Evolutionary conservation across 352 stramenopile species (phyloP).

Genomic region (Phytophthora boehmeriae): DNA sequence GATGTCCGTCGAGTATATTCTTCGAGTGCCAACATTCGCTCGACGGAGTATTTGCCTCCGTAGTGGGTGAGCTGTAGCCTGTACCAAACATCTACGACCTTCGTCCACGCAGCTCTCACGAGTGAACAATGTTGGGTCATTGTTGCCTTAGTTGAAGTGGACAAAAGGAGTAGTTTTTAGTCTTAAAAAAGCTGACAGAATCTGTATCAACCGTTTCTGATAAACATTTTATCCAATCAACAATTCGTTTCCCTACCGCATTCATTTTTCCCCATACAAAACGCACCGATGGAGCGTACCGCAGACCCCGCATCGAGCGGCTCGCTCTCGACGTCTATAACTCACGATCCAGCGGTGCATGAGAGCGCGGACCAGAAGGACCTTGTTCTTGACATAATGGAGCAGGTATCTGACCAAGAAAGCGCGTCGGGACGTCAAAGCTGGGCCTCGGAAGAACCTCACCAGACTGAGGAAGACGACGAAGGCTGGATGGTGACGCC

Average conservation of each 20-base stretch:
- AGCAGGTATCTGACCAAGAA: slow-evolving; percentile 5
- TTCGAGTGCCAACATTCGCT: slow-evolving; percentile 29
- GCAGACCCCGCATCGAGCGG: not conserved
- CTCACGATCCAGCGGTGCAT: slow-evolving; percentile 10
- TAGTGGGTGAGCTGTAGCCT: slow-evolving; percentile 17
- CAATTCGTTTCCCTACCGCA: not conserved
- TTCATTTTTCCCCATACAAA: slow-evolving; percentile 12
- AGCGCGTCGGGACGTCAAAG: slow-evolving; percentile 8
- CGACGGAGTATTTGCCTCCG: slow-evolving; percentile 28
- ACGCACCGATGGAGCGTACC: slow-evolving; percentile 15
- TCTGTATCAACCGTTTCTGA: no score
- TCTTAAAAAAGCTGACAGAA: no score
- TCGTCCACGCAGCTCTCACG: not conserved
- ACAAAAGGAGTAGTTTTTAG: no score
- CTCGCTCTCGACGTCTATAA: slow-evolving; percentile 19
- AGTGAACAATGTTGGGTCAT: no score
- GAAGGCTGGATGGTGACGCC: slow-evolving; percentile 42
- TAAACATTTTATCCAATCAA: slow-evolving; percentile 16
- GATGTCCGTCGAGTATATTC: slow-evolving; percentile 24
- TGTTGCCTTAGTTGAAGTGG: no score
- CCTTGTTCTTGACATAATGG: not conserved
- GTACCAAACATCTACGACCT: slow-evolving; percentile 7
- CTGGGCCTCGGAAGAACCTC: slow-evolving; percentile 18
- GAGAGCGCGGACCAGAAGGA: not conserved
- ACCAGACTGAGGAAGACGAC: slow-evolving; percentile 38